A percentile compares a stretch with the other conserved stretches of the same genome.
phyloP scores from a whole-genome alignment of 352 stramenopile genomes.

The Globisporangium sylvaticum region DNA sequence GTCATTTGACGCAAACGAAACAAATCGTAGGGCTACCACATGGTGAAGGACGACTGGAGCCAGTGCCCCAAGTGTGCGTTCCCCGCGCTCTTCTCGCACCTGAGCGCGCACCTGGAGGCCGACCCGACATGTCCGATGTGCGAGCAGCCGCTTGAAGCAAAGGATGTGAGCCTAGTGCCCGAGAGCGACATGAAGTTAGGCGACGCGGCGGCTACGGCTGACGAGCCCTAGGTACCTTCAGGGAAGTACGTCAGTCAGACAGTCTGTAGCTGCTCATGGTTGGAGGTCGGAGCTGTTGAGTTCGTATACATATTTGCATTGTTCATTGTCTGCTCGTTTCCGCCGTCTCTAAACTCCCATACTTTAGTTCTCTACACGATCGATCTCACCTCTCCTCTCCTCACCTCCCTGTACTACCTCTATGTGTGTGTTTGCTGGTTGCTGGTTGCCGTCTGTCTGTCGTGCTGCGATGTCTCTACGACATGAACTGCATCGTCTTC shows the following conservation, averaged over 20 bases:
- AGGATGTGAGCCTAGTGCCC: conserved; percentile 30
- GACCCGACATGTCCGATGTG: conserved; percentile 78
- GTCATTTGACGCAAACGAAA: neutral
- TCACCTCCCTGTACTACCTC: neutral
- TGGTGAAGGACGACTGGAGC: conserved; percentile 92
- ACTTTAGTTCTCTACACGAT: conserved; percentile 1
- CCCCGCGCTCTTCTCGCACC: conserved; percentile 88
- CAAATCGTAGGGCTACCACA: conserved; percentile 89
- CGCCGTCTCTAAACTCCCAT: neutral
- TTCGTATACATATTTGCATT: conserved; percentile 11
- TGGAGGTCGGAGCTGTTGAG: neutral
- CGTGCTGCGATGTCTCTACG: conserved; percentile 17
- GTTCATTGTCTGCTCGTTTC: neutral
- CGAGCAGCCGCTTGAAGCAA: conserved; percentile 41
- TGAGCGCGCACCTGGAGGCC: conserved; percentile 70
- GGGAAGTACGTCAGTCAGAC: neutral
- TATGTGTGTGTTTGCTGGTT: neutral
- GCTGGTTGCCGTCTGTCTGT: neutral
- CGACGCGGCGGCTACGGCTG: conserved; percentile 13
- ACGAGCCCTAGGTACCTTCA: conserved; percentile 3
- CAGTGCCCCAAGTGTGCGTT: conserved; percentile 87
- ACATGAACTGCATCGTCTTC: conserved; percentile 80
- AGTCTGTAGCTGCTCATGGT: neutral
- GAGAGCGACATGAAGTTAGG: conserved; percentile 45
- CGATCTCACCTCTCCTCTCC: neutral